Conservation (phyloP, 495 filamentous ascomycete species). For the Penicillium salamii region DNA sequence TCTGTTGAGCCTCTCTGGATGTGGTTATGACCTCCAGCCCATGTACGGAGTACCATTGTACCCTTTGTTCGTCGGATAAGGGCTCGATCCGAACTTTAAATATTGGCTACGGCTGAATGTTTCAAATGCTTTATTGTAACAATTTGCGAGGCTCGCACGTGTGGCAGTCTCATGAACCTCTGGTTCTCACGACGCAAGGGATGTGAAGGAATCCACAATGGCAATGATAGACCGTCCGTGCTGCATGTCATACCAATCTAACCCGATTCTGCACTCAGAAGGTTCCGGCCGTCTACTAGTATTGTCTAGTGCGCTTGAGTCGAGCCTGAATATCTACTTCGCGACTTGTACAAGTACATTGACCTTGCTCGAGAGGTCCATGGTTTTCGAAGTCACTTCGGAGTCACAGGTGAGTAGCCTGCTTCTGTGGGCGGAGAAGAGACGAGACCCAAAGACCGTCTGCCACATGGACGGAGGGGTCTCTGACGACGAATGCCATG, state of each 20-base stretch:
- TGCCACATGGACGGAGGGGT: slow-evolving; percentile 16
- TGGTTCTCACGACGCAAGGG: slow-evolving; percentile 14
- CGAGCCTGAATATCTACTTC: background rate
- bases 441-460: slow-evolving; percentile 15
- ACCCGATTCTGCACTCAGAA: slow-evolving; percentile 2
- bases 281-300: slow-evolving; percentile 1
- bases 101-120: background rate
- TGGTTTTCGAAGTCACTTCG: background rate
- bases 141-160: slow-evolving; percentile 3
- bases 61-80: background rate
- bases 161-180: background rate
- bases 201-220: slow-evolving; percentile 11
- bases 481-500: slow-evolving; percentile 5
- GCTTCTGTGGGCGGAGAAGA: slow-evolving; percentile 10
- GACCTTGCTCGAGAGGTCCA: background rate
- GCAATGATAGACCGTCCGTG: slow-evolving; percentile 19
- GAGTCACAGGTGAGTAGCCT: slow-evolving; percentile 8
- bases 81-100: background rate
- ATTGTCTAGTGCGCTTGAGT: background rate
- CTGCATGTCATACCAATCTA: slow-evolving; percentile 24
- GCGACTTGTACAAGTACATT: background rate
- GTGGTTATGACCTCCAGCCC: no score
- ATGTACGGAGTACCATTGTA: no score
- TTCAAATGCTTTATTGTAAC: background rate
- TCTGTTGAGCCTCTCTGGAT: slow-evolving; percentile 8